phyloP scores from a whole-genome alignment of 2,329 filamentous ascomycete species.

The Hansfordia pulvinata region DNA sequence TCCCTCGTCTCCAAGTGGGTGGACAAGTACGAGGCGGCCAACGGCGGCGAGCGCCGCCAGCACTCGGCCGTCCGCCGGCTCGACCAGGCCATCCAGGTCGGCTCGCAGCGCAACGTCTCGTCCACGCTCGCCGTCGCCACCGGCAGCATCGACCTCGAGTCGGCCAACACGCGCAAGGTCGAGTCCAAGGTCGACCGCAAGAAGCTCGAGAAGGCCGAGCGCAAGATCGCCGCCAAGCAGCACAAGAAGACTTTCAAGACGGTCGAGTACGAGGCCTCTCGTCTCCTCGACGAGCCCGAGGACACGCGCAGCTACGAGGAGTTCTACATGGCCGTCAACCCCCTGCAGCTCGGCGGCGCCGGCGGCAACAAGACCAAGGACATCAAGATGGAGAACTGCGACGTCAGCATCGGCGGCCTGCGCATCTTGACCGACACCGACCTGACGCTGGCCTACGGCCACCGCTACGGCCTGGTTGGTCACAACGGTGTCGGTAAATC shows the following conservation, averaged over 20 bases:
- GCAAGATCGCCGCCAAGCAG: slow-evolving; percentile 95
- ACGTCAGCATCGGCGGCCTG: slow-evolving; percentile 80
- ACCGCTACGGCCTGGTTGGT: slow-evolving; percentile 92
- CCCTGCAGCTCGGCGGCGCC: slow-evolving; percentile 67
- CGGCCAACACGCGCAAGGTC: slow-evolving; percentile 82
- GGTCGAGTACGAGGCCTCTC: slow-evolving; percentile 93
- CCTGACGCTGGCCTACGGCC: slow-evolving; percentile 79
- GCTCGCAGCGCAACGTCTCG: slow-evolving; percentile 88
- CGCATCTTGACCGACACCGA: slow-evolving; percentile 86
- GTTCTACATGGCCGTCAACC: slow-evolving; percentile 99
- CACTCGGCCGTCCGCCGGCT: slow-evolving; percentile 71
- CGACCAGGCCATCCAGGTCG: slow-evolving; percentile 90
- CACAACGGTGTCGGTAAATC: slow-evolving; percentile 99
- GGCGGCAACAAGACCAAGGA: slow-evolving; percentile 88
- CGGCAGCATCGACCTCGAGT: slow-evolving; percentile 81
- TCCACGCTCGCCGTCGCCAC: slow-evolving; percentile 82
- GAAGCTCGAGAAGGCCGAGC: slow-evolving; percentile 97
- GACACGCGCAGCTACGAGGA: slow-evolving; percentile 90
- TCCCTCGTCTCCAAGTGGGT: slow-evolving; percentile 86
- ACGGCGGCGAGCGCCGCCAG: slow-evolving; percentile 57
- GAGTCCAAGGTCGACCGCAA: slow-evolving; percentile 96
- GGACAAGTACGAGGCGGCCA: slow-evolving; percentile 59
- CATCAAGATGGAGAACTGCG: slow-evolving; percentile 93
- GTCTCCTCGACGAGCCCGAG: slow-evolving; percentile 70
- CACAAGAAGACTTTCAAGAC: slow-evolving; percentile 98